phyloP scores from a whole-genome alignment of 2,329 filamentous ascomycete species.

The Ascocoryne sarcoides region DNA sequence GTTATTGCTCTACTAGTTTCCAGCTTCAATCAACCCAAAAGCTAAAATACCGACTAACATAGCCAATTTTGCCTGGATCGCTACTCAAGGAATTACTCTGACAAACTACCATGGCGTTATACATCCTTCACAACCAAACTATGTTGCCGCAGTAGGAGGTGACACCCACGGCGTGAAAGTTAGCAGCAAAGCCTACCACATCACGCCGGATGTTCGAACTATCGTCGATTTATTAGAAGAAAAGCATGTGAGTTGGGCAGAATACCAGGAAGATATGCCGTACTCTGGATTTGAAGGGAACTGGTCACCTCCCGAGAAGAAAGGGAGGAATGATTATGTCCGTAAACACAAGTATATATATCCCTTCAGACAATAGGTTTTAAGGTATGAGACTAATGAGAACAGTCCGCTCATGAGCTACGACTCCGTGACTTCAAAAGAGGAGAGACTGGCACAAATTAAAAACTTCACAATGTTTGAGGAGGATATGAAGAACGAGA shows the following conservation, averaged over 20 bases:
- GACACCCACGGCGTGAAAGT: slow-evolving; percentile 58
- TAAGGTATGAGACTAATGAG: neutral
- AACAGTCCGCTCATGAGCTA: slow-evolving; percentile 45
- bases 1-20: too few relatives aligned
- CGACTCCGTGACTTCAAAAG: slow-evolving; percentile 50
- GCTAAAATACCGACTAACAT: slow-evolving; percentile 26
- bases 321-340: slow-evolving; percentile 63
- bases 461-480: slow-evolving; percentile 68
- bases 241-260: slow-evolving; percentile 45
- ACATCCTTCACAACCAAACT: slow-evolving; percentile 70
- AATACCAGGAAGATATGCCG: slow-evolving; percentile 70
- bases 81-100: slow-evolving; percentile 52
- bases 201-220: slow-evolving; percentile 49
- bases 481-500: slow-evolving; percentile 51
- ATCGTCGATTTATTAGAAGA: slow-evolving; percentile 42
- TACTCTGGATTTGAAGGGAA: slow-evolving; percentile 62
- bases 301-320: slow-evolving; percentile 56
- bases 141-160: slow-evolving; percentile 58
- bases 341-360: slow-evolving; percentile 62
- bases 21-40: neutral
- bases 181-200: slow-evolving; percentile 52
- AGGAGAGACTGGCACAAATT: slow-evolving; percentile 54
- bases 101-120: slow-evolving; percentile 53
- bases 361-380: neutral
- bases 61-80: slow-evolving; percentile 45